Evolutionary conservation across 164 flowering plant species (phyloP).

Genomic region (Aristolochia californica): DNA sequence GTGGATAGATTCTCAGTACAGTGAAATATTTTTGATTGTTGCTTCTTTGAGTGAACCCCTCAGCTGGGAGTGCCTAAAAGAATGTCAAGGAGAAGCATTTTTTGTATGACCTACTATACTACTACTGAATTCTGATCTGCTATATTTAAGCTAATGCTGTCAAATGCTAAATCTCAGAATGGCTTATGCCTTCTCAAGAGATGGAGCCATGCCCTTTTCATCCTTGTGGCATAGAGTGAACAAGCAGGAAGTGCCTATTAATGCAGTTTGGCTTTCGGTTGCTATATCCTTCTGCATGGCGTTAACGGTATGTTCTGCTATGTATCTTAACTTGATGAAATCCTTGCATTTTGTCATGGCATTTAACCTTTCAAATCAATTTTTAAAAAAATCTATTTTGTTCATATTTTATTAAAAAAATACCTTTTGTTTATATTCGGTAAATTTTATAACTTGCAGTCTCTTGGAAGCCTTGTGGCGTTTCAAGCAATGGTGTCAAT

Average conservation of each 20-base stretch:
- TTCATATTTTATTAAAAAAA: background rate
- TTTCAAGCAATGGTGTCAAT: slow-evolving; percentile 71
- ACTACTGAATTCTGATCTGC: too few relatives aligned
- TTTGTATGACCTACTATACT: too few relatives aligned
- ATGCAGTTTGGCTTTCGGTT: slow-evolving; percentile 88
- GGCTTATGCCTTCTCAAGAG: slow-evolving; percentile 98
- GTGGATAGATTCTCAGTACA: too few relatives aligned
- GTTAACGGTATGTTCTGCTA: slow-evolving; percentile 39
- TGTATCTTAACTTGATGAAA: background rate
- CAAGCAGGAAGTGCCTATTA: slow-evolving; percentile 75
- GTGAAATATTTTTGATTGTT: too few relatives aligned
- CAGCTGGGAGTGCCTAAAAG: too few relatives aligned
- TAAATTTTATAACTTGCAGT: slow-evolving; percentile 41
- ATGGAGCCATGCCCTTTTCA: slow-evolving; percentile 95
- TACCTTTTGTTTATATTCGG: background rate
- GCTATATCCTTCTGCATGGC: slow-evolving; percentile 89
- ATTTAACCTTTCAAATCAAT: too few relatives aligned
- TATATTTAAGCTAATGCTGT: too few relatives aligned
- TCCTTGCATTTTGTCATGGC: too few relatives aligned
- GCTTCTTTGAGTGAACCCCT: too few relatives aligned
- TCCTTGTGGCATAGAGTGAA: slow-evolving; percentile 87
- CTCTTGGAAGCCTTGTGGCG: slow-evolving; percentile 82
- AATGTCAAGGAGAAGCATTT: too few relatives aligned
- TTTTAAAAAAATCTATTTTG: background rate
- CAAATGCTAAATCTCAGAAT: slow-evolving; percentile 37